Base-by-base conservation (phyloP, 2,329 filamentous ascomycete genomes). In the Periglandula ipomoeae region DNA sequence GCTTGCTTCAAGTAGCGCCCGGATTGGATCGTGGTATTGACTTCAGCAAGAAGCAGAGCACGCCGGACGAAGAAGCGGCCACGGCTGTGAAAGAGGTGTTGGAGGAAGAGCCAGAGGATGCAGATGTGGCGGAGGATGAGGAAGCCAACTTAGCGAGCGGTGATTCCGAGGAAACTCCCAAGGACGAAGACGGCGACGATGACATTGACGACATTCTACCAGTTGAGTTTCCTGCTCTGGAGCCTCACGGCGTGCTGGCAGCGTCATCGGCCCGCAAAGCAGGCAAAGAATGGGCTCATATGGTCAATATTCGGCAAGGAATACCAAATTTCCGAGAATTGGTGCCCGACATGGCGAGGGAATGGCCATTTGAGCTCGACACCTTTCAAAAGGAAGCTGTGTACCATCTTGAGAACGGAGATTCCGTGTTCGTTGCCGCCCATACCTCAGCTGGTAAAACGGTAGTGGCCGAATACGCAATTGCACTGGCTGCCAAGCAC, bases 301-400 rank as follows among this genome's bases (percentile, higher is more conserved):
- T 98, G 82, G 91, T 98, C 2, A 91, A 98, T 64, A 85, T 97
- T 57, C 90, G 91, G 59, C 81, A 89, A 51, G 87, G 91, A 46
- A 94, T 97, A 59, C 76, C 87, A n/a, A 97, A 97, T 62, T 97
- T 98, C 66, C 75, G 78, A 50, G 91, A 96, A 52, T 73, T 98
- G 34, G 90, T 98, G 7, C 93, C 93, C 0, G 87, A 97, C 52
- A 96, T 97, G 89, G 93, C 93, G 1, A 80, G 85, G 55, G 86
- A 94, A 54, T 98, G 90, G 87, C 90, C 91, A 0, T 98, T 98
- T 57, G 93, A 98, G 65, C 80, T 97, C 32, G 93, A 98, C 59
- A 95, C 87, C 0, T 98, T 98, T 69, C 93, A 98, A 62, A 98
- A 98, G 62, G 93, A 98, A 69, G 93, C 93, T 5, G 87, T 98